Conservation (phyloP, 2,329 filamentous ascomycete species). For the Aspergillus aculeatinus region DNA sequence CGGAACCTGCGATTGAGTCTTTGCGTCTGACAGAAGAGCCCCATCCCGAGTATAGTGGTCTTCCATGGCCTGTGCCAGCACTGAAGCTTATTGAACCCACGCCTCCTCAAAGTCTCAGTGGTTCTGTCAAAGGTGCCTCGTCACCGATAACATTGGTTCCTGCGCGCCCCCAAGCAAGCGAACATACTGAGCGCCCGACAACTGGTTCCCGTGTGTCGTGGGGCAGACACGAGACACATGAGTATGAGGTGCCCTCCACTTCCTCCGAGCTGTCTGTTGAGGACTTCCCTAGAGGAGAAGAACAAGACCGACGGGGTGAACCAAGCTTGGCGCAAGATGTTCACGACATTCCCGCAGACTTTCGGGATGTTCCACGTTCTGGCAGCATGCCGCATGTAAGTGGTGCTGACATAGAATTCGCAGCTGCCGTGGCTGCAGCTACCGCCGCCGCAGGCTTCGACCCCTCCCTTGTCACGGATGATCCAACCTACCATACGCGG, state of each 20-base stretch:
- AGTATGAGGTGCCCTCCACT: conserved; percentile 62
- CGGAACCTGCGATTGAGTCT: conserved; percentile 30
- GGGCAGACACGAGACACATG: conserved; percentile 65
- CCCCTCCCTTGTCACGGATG: conserved; percentile 66
- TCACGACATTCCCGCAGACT: conserved; percentile 10
- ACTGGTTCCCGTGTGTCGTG: conserved; percentile 60
- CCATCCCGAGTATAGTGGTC: conserved; percentile 19
- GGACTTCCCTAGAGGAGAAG: conserved; percentile 14
- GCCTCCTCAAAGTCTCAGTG: conserved; percentile 51
- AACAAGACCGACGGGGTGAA: not conserved
- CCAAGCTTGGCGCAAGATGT: not conserved
- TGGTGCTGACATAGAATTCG: conserved; percentile 66
- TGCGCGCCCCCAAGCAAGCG: conserved; percentile 45
- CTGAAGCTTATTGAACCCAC: conserved; percentile 60
- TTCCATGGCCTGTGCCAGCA: conserved; percentile 51
- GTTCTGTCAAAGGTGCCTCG: conserved; percentile 34
- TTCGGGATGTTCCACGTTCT: conserved; percentile 12
- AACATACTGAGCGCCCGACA: conserved; percentile 46
- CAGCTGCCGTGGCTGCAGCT: conserved; percentile 67
- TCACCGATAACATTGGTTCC: conserved; percentile 35
- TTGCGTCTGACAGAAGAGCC: conserved; percentile 20
- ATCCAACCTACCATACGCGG: conserved; percentile 62
- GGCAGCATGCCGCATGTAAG: conserved; percentile 8
- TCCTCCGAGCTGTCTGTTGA: conserved; percentile 39
- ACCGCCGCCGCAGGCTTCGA: conserved; percentile 69